Evolutionary conservation across 164 flowering plant genomes (phyloP).

Genomic region (Aristolochia californica): DNA sequence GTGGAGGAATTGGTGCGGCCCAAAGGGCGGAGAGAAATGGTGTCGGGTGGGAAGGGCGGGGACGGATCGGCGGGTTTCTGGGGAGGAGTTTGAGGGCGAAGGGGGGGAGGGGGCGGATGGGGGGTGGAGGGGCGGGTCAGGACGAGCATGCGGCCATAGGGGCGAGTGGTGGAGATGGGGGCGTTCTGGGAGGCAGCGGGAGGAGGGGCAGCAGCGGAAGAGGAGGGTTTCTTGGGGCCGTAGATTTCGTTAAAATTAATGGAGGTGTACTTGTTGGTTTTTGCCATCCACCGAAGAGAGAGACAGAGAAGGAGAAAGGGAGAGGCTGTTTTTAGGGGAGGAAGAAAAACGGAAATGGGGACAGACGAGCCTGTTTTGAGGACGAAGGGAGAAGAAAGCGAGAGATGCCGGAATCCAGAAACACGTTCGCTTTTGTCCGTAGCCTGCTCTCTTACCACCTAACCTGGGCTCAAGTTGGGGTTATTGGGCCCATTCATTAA

Average conservation of each 20-base stretch:
- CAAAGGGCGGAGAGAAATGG: slow-evolving; percentile 32
- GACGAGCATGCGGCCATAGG: slow-evolving; percentile 70
- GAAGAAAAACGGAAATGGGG: too few species aligned
- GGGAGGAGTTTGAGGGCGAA: slow-evolving; percentile 1
- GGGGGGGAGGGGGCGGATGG: slow-evolving; percentile 7
- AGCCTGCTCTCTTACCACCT: too few species aligned
- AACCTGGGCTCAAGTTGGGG: too few species aligned
- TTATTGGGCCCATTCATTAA: too few species aligned
- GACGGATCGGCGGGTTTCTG: slow-evolving; percentile 14
- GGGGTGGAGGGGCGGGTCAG: slow-evolving; percentile 44
- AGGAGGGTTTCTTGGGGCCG: slow-evolving; percentile 19
- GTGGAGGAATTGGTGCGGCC: slow-evolving; percentile 31
- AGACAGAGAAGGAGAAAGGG: background rate
- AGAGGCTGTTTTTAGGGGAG: too few species aligned
- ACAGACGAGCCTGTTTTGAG: too few species aligned
- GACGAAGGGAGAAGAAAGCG: too few species aligned
- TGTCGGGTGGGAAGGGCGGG: slow-evolving; percentile 27
- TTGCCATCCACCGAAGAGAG: slow-evolving; percentile 51
- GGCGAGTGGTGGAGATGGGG: slow-evolving; percentile 13
- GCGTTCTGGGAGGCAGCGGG: slow-evolving; percentile 15
- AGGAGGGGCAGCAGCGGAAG: slow-evolving; percentile 8
- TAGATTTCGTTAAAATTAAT: slow-evolving; percentile 67
- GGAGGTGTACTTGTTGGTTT: slow-evolving; percentile 57
- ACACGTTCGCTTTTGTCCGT: too few species aligned
- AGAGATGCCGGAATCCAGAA: too few species aligned